Evolutionary conservation across 257 asterid species (phyloP).

Genomic region (Gentiana macrophylla): DNA sequence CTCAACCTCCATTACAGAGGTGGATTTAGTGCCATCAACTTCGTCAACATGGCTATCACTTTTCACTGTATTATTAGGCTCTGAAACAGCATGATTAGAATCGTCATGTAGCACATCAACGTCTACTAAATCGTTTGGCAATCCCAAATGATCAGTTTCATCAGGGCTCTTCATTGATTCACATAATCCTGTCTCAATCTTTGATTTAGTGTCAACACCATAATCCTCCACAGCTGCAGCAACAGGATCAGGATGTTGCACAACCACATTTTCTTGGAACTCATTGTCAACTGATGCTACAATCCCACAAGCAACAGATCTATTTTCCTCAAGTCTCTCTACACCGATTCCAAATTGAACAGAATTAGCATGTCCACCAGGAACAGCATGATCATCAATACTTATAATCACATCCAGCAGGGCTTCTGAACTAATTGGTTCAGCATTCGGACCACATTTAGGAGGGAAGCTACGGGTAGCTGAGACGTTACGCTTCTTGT

Average conservation of each 20-base stretch:
- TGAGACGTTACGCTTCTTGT: constrained; percentile 57
- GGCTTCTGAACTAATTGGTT: constrained; percentile 7
- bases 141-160: background rate
- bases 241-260: background rate
- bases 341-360: constrained; percentile 7
- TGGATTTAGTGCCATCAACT: background rate
- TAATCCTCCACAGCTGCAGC: background rate
- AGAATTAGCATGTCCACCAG: constrained; percentile 8
- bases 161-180: background rate
- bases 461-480: constrained; percentile 61
- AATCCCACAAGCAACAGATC: too few relatives aligned
- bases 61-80: too few relatives aligned
- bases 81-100: too few relatives aligned
- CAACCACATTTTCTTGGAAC: background rate
- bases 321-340: constrained; percentile 1
- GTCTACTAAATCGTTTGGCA: too few relatives aligned
- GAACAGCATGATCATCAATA: constrained; percentile 10
- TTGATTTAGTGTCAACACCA: background rate
- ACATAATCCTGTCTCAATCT: background rate
- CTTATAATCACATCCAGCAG: constrained; percentile 16
- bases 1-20: constrained; percentile 1
- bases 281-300: too few relatives aligned
- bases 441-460: constrained; percentile 44
- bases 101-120: too few relatives aligned
- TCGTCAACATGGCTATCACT: background rate